Conservation (phyloP, 768 basidiomycete genomes). For the Suillus variegatus region DNA sequence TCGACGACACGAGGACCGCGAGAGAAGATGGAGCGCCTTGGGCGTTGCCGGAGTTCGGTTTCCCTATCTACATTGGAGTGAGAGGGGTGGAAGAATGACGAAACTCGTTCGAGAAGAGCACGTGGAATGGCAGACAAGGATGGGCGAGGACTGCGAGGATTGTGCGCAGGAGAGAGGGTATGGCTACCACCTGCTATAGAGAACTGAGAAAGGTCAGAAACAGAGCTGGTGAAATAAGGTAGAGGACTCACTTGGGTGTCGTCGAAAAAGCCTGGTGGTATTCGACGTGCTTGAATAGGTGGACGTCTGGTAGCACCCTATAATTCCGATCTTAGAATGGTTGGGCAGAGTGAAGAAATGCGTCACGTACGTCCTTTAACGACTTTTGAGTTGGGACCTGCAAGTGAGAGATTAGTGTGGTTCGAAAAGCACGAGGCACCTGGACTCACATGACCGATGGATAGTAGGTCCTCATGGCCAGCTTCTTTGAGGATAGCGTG, state of each 20-base stretch:
- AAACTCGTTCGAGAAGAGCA: not conserved
- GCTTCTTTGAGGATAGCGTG: not conserved
- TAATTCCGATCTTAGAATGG: not conserved
- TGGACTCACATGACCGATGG: not conserved
- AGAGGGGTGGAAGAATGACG: not conserved
- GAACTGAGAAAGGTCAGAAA: not conserved
- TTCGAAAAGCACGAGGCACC: not conserved
- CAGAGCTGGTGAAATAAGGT: not conserved
- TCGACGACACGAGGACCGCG: not conserved
- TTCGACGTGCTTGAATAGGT: not conserved
- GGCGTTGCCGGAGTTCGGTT: not conserved
- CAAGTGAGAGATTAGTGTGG: not conserved
- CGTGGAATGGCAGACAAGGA: not conserved
- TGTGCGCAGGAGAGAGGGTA: not conserved
- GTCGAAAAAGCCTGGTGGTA: not conserved
- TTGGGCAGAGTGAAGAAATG: not conserved
- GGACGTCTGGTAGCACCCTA: not conserved
- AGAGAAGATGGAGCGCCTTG: not conserved
- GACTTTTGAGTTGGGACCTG: not conserved
- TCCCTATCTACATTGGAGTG: rapidly evolving
- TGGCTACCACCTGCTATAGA: not conserved
- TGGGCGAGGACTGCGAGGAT: not conserved
- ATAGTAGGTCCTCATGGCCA: not conserved
- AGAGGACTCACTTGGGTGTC: not conserved
- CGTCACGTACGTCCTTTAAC: not conserved